A percentile compares a stretch with the other conserved stretches of the same genome.
phyloP scores from a whole-genome alignment of 345 rosid species.

The Pugionium dolabratum region DNA sequence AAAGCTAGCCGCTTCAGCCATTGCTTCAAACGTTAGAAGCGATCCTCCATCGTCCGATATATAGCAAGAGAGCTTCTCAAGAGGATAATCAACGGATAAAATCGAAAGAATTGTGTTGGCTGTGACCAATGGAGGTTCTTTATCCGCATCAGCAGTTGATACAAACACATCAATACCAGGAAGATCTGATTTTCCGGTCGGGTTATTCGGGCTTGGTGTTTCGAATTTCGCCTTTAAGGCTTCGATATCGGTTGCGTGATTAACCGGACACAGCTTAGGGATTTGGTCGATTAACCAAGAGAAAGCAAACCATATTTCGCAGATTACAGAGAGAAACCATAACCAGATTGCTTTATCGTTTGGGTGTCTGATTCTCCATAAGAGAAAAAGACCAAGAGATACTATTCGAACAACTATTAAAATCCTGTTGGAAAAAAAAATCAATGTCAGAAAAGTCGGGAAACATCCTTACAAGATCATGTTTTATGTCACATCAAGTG shows the following conservation, averaged over 20 bases:
- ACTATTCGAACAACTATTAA: slow-evolving; percentile 53
- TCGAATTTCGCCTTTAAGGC: slow-evolving; percentile 67
- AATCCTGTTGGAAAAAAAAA: slow-evolving; percentile 49
- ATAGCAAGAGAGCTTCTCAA: slow-evolving; percentile 80
- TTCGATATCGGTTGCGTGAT: slow-evolving; percentile 58
- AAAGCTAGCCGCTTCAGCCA: slow-evolving; percentile 92
- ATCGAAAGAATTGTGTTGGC: slow-evolving; percentile 87
- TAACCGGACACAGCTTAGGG: slow-evolving; percentile 72
- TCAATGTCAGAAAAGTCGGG: background rate
- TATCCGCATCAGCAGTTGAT: slow-evolving; percentile 84
- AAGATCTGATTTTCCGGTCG: slow-evolving; percentile 68
- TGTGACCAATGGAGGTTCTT: slow-evolving; percentile 80
- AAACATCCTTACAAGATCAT: slow-evolving; percentile 21
- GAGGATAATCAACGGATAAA: slow-evolving; percentile 70
- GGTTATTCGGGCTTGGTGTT: slow-evolving; percentile 51
- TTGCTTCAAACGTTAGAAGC: slow-evolving; percentile 63
- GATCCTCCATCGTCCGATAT: slow-evolving; percentile 88
- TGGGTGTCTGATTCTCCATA: slow-evolving; percentile 69
- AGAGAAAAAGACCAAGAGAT: slow-evolving; percentile 59
- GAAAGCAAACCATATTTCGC: slow-evolving; percentile 89
- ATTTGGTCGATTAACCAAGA: slow-evolving; percentile 88
- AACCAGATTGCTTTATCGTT: slow-evolving; percentile 82
- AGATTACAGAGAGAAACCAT: slow-evolving; percentile 71
- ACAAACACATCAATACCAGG: slow-evolving; percentile 82
- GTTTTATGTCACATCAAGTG: slow-evolving; percentile 20